Percentiles rank a stretch among this genome's conserved stretches.
Evolutionary conservation across 345 rosid genomes (phyloP).

Genomic region (Acer saccharum): DNA sequence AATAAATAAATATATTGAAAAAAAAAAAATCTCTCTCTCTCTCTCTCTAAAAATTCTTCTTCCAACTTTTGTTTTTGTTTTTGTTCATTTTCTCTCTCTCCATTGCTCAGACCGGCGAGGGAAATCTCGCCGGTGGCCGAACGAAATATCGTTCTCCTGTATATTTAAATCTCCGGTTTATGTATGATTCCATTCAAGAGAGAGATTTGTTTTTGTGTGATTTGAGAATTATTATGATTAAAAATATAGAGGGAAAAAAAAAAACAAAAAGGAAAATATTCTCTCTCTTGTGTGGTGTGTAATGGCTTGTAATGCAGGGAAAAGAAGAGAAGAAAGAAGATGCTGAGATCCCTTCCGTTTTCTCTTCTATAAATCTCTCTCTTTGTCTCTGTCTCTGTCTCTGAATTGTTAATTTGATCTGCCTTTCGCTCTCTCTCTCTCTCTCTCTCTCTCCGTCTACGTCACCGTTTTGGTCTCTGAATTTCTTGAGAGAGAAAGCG

Average conservation of each 20-base stretch:
- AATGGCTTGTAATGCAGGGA: conserved; percentile 50
- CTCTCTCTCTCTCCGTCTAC: conserved; percentile 1
- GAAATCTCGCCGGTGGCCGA: conserved; percentile 44
- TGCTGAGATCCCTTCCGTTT: conserved; percentile 51
- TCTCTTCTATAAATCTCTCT: conserved; percentile 28
- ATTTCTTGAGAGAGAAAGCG: conserved; percentile 28
- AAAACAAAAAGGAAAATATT: conserved; percentile 34
- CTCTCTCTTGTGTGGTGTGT: conserved; percentile 39
- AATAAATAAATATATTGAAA: background rate
- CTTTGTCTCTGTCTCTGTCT: background rate
- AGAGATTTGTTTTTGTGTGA: conserved; percentile 11
- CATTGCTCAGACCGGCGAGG: conserved; percentile 36
- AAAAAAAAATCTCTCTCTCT: background rate
- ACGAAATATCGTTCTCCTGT: conserved; percentile 15
- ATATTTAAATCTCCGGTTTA: background rate
- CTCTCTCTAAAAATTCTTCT: conserved; percentile 1
- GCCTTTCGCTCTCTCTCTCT: conserved; percentile 10
- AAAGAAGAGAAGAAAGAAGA: conserved; percentile 19
- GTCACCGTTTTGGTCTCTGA: conserved; percentile 8
- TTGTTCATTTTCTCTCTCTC: background rate
- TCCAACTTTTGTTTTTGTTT: background rate
- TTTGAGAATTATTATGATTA: conserved; percentile 26
- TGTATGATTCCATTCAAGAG: conserved; percentile 17
- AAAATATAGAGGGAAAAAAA: conserved; percentile 35
- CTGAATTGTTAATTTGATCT: conserved; percentile 21